Percentiles rank a stretch among this genome's conserved stretches.
phyloP scores from a whole-genome alignment of 805 yeast species.

The Yamadazyma philogaea region DNA sequence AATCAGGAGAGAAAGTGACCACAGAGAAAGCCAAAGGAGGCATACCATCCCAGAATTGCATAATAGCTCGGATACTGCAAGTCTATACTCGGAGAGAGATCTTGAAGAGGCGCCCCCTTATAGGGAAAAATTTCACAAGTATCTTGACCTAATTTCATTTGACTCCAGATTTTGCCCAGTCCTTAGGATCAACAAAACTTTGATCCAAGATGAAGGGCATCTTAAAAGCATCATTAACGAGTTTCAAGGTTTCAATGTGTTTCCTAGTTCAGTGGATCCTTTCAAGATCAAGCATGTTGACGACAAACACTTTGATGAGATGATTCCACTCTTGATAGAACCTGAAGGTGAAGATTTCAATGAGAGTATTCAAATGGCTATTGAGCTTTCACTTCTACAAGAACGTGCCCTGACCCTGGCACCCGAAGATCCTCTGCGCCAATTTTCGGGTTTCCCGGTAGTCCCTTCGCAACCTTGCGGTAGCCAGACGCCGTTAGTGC shows the following conservation, averaged over 20 bases:
- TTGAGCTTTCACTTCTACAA: not conserved
- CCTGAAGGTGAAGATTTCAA: not conserved
- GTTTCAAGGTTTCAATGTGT: constrained; percentile 19
- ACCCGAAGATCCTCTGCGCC: not conserved
- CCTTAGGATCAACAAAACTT: constrained; percentile 20
- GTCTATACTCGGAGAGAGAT: not conserved
- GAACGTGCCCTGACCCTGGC: not conserved
- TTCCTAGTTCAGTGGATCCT: constrained; percentile 21
- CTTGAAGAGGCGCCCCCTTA: constrained; percentile 24
- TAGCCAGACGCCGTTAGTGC: not conserved
- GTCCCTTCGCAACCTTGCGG: not conserved
- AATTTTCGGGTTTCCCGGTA: not conserved
- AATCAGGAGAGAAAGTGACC: constrained; percentile 12
- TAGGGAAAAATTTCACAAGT: constrained; percentile 22
- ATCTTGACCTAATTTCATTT: constrained; percentile 24
- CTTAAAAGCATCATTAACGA: constrained; percentile 14
- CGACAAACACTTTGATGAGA: constrained; percentile 22
- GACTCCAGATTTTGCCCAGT: constrained; percentile 27
- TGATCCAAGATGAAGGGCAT: constrained; percentile 15
- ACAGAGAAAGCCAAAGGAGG: constrained; percentile 19
- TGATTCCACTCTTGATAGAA: constrained; percentile 19
- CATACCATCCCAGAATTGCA: not conserved
- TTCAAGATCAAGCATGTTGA: constrained; percentile 24
- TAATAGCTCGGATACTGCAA: not conserved
- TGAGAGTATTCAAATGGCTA: constrained; percentile 1